Conservation (phyloP, 495 filamentous ascomycete species). For the Chlorociboria aeruginascens region DNA sequence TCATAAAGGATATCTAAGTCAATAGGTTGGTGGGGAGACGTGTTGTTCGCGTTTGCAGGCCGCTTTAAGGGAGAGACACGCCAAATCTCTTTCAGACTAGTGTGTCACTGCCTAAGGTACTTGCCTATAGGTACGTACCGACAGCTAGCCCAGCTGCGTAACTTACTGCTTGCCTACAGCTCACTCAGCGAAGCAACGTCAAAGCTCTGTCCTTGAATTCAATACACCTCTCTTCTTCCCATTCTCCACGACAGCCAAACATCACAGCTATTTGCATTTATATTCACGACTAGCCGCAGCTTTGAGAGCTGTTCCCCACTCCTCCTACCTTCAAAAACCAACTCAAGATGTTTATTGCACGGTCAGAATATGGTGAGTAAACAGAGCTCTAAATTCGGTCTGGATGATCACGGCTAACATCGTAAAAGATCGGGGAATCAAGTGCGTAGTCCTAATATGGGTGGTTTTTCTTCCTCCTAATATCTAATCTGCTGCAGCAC, state of each 20-base stretch:
- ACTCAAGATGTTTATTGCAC: conserved; percentile 94
- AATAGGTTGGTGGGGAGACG: neutral
- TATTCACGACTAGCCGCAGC: too few relatives aligned
- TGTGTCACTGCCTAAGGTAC: too few relatives aligned
- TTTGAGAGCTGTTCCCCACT: neutral
- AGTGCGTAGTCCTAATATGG: conserved; percentile 44
- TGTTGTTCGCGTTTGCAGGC: neutral
- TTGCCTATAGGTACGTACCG: too few relatives aligned
- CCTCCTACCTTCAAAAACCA: neutral
- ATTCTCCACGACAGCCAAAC: too few relatives aligned
- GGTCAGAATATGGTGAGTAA: conserved; percentile 90
- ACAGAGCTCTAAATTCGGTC: conserved; percentile 11
- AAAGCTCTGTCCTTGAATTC: too few relatives aligned
- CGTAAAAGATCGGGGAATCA: conserved; percentile 87
- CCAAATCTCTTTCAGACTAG: too few relatives aligned
- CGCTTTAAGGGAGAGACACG: too few relatives aligned
- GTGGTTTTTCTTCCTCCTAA: neutral
- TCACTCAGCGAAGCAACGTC: too few relatives aligned
- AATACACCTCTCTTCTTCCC: too few relatives aligned
- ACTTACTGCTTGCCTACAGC: too few relatives aligned
- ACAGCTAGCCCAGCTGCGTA: too few relatives aligned
- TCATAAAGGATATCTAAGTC: neutral
- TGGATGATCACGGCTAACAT: conserved; percentile 21
- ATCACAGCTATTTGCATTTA: too few relatives aligned
- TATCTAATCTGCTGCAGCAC: conserved; percentile 47